Evolutionary conservation across 176 grass and related monocot species (phyloP).

Genomic region (Echinochloa phyllopogon): DNA sequence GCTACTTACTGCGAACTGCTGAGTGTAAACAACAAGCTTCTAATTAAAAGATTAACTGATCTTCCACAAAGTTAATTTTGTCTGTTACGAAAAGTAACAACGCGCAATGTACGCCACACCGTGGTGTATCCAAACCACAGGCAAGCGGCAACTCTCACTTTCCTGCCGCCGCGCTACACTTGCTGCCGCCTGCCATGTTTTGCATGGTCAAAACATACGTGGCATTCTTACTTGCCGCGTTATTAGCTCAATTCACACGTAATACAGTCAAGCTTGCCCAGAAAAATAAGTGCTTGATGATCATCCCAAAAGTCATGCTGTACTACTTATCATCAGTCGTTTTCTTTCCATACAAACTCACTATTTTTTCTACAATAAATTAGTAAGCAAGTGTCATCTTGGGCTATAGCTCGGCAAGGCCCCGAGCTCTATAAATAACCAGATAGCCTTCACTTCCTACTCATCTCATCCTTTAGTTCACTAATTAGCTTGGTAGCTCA

Average conservation of each 20-base stretch:
- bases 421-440: constrained; percentile 22
- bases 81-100: no score
- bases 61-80: no score
- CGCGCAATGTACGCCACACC: no score
- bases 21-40: no score
- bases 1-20: no score
- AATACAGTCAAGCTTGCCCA: background rate
- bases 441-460: background rate
- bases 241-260: background rate
- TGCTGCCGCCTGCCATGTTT: background rate
- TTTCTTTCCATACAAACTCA: background rate
- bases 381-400: background rate
- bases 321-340: background rate
- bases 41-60: no score
- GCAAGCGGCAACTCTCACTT: background rate
- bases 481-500: background rate
- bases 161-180: background rate
- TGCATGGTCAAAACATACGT: background rate
- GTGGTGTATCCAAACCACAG: no score
- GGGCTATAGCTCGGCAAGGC: background rate
- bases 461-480: constrained; percentile 16
- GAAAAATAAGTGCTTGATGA: background rate
- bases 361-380: background rate
- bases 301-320: background rate
- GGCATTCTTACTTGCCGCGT: background rate